Evolutionary conservation across 2,329 filamentous ascomycete species (phyloP).

Genomic region (Apiospora saccharicola): DNA sequence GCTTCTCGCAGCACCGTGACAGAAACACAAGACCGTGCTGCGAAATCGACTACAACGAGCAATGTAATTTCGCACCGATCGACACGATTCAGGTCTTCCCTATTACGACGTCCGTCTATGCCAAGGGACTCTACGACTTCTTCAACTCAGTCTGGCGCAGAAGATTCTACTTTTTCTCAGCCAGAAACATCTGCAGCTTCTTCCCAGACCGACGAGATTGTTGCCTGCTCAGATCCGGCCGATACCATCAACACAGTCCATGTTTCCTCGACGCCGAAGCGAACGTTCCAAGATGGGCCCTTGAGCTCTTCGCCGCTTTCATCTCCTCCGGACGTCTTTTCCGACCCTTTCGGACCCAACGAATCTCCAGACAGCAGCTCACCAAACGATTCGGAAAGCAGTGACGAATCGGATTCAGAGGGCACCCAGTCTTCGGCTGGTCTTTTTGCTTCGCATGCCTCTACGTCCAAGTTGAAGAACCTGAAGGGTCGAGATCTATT

Average conservation of each 20-base stretch:
- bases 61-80: constrained; percentile 8
- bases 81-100: constrained; percentile 36
- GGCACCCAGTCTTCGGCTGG: constrained; percentile 52
- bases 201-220: constrained; percentile 39
- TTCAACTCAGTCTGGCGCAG: constrained; percentile 35
- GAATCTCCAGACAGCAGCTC: constrained; percentile 49
- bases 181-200: constrained; percentile 35
- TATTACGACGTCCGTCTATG: constrained; percentile 32
- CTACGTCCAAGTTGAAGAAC: constrained; percentile 57
- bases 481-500: constrained; percentile 77
- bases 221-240: background rate
- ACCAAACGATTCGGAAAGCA: constrained; percentile 45
- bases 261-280: constrained; percentile 35
- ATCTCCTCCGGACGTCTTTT: constrained; percentile 60
- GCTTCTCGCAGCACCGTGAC: background rate
- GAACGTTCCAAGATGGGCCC: constrained; percentile 31
- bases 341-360: constrained; percentile 55
- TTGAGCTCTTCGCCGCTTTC: constrained; percentile 63
- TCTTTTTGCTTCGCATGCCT: constrained; percentile 49
- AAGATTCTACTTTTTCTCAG: constrained; percentile 37
- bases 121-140: constrained; percentile 35
- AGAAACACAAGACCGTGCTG: background rate
- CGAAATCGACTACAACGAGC: background rate
- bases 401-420: constrained; percentile 52
- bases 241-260: constrained; percentile 17